Conservation (phyloP, 257 asterid species). For the Gentiana straminea region DNA sequence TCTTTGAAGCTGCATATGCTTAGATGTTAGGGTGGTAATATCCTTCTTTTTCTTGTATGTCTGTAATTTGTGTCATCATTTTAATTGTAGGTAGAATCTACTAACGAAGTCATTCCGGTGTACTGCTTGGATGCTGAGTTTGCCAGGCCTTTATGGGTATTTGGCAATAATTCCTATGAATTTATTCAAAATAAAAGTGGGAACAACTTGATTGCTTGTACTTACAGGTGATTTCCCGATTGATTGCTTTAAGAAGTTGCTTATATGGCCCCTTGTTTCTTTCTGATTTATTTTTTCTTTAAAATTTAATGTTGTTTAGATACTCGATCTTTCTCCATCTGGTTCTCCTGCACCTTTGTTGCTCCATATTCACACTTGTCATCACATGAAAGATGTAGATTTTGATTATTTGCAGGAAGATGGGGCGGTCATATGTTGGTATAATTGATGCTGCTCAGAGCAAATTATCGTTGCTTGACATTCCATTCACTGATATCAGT, state of each 20-base stretch:
- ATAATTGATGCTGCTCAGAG: slow-evolving; percentile 53
- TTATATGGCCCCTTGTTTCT: neutral
- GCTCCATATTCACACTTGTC: neutral
- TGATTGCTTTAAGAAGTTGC: neutral
- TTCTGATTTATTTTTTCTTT: no score
- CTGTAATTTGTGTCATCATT: neutral
- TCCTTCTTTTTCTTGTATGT: neutral
- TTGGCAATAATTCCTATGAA: slow-evolving; percentile 80
- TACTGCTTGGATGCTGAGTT: slow-evolving; percentile 74
- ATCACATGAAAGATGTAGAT: slow-evolving; percentile 9
- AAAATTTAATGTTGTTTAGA: neutral
- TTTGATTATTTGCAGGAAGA: slow-evolving; percentile 45
- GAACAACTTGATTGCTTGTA: slow-evolving; percentile 64
- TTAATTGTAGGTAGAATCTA: slow-evolving; percentile 56
- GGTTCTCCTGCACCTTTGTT: neutral
- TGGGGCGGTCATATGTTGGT: slow-evolving; percentile 81
- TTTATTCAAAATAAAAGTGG: slow-evolving; percentile 38
- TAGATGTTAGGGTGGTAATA: neutral
- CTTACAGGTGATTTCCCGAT: slow-evolving; percentile 46
- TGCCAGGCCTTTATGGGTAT: slow-evolving; percentile 82
- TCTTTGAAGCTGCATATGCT: no score
- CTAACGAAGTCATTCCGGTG: slow-evolving; percentile 64
- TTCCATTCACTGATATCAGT: slow-evolving; percentile 74
- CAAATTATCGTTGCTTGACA: slow-evolving; percentile 42
- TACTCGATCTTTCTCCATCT: neutral